Conservation (phyloP, 768 basidiomycete species). For the Termitomyces sp. region DNA sequence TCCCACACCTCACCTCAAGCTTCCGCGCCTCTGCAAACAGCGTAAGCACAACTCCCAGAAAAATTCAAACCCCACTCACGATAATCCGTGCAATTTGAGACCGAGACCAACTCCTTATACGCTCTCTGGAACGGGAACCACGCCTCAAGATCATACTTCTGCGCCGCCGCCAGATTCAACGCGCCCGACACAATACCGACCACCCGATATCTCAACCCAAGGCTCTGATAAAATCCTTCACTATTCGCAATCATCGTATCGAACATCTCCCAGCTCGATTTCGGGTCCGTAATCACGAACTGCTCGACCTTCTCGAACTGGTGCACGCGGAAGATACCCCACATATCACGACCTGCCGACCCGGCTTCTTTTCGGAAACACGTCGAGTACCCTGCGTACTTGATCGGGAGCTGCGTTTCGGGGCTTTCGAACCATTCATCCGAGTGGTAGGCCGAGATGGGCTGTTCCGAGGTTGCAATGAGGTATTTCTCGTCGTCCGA, state of each 20-base stretch:
- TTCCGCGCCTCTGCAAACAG: conserved; percentile 74
- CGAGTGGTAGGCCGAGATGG: conserved; percentile 92
- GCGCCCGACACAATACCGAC: conserved; percentile 96
- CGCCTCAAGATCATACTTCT: conserved; percentile 97
- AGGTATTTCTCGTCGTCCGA: conserved; percentile 96
- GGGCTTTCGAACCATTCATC: conserved; percentile 99
- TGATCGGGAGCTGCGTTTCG: conserved; percentile 86
- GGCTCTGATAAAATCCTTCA: conserved; percentile 95
- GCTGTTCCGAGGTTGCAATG: conserved; percentile 98
- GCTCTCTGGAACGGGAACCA: conserved; percentile 98
- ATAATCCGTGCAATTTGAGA: conserved; percentile 99
- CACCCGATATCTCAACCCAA: conserved; percentile 88
- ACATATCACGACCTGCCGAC: conserved; percentile 95
- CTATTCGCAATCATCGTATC: conserved; percentile 87
- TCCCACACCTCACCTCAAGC: conserved; percentile 89
- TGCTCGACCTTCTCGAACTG: conserved; percentile 99
- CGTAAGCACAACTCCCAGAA: not conserved
- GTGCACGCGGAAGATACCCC: conserved; percentile 99
- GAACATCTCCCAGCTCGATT: conserved; percentile 92
- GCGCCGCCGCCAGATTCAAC: conserved; percentile 92
- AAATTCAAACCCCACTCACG: conserved; percentile 53
- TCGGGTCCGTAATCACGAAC: conserved; percentile 93
- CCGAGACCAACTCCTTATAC: conserved; percentile 97
- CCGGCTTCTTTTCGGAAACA: conserved; percentile 99
- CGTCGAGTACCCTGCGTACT: conserved; percentile 86